Percentiles rank a stretch among this genome's conserved stretches.
Evolutionary conservation across 768 basidiomycete genomes (phyloP).

Genomic region (Amanita brunnescens): DNA sequence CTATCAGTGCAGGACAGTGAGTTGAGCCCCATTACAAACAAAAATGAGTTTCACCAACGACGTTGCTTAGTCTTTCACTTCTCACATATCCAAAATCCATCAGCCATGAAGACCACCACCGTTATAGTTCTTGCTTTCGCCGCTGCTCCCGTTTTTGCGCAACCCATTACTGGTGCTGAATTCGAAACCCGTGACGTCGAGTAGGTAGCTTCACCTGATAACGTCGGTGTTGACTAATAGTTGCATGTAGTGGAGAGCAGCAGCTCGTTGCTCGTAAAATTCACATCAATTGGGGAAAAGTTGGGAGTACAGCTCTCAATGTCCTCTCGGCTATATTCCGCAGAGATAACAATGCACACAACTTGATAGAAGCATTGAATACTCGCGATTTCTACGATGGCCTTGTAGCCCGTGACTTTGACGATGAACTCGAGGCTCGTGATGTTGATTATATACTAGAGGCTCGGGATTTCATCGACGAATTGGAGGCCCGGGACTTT

Average conservation of each 20-base stretch:
- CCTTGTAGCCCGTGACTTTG: neutral
- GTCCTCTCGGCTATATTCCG: too few relatives aligned
- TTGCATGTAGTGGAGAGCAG: too few relatives aligned
- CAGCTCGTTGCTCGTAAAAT: too few relatives aligned
- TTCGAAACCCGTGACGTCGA: neutral
- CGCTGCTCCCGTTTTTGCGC: neutral
- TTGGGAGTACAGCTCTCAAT: too few relatives aligned
- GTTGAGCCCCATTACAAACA: neutral
- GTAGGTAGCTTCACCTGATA: neutral
- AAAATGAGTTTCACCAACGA: neutral
- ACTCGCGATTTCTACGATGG: neutral
- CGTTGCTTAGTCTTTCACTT: neutral
- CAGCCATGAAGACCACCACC: neutral
- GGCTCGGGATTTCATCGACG: neutral
- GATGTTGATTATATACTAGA: neutral
- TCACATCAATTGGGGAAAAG: too few relatives aligned
- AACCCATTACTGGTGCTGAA: neutral
- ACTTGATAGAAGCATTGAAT: too few relatives aligned
- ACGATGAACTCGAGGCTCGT: neutral
- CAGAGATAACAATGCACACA: too few relatives aligned
- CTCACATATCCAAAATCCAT: neutral
- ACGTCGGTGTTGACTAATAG: neutral
- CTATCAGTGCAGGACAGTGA: conserved; percentile 3
- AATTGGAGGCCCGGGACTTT: neutral
- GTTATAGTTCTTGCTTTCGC: neutral